Evolutionary conservation across 2,329 filamentous ascomycete genomes (phyloP), one percentile per base, ranked within the genome.

Genomic region (Hymenoscyphus infarciens): DNA sequence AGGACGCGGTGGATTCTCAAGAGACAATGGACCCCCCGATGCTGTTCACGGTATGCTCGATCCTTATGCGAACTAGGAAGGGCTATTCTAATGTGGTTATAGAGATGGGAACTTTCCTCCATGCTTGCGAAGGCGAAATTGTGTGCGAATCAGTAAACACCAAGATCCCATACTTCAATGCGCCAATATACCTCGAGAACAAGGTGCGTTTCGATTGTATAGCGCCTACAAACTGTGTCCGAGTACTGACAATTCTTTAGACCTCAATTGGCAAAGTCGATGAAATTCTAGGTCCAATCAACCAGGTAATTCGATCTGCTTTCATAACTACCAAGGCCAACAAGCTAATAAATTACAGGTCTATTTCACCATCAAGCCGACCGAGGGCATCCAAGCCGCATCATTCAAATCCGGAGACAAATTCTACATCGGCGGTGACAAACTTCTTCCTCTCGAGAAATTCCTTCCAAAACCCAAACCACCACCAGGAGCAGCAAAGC

Each of bases 161-260:
- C 72, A 98, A 98, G 81, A 89, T 99, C 68, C 95, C 95, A 66
- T 96, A 96, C 82, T 99, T 99, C 88, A 98, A 97, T 82, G 95
- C 95, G 66, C 92, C 92, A 70, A 96, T 99, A 78, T 99, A 95
- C 81, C 89, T 98, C 73, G 94, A 98, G 84, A 99, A 98, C 83
- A 99, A 98, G 84, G 90, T 89, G 74, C 67, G 76, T 42, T 19
- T 61, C 49, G 33, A 38, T 38, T 38, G 2, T 39, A 11, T 22
- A 27, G 19, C n/a, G 3, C 39, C 19, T 56, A 19, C 6, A 11
- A 16, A 4, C 15, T 5, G 10, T 22, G 19, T 11, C 22, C 19
- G 45, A 13, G 22, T 61, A 33, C 64, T 68, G 58, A 68, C 60
- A 57, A 19, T 53, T 45, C 56, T 38, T 42, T 70, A 88, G 89